Conservation (phyloP, 1,284 basidiomycete genomes). For the Malassezia furfur region DNA sequence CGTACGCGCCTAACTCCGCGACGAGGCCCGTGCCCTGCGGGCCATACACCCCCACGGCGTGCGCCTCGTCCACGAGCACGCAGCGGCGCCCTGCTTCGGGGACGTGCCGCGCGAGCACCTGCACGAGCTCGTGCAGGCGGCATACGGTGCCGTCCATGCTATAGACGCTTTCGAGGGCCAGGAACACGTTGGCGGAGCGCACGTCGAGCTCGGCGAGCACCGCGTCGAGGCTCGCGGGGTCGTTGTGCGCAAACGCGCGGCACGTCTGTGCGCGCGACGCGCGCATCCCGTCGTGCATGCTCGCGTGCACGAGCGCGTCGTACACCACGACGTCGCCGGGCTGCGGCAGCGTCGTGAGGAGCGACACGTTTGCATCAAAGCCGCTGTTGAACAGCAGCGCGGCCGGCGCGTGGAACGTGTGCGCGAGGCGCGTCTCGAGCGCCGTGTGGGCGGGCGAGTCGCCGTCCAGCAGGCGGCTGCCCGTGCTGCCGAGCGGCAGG, state of each 20-base stretch:
- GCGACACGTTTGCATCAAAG: slow-evolving; percentile 83
- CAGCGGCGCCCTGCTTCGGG: slow-evolving; percentile 47
- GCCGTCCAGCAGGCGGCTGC: slow-evolving; percentile 75
- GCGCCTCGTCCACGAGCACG: slow-evolving; percentile 63
- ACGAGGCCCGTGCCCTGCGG: slow-evolving; percentile 24
- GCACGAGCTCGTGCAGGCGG: slow-evolving; percentile 61
- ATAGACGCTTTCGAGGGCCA: slow-evolving; percentile 82
- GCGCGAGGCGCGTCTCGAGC: slow-evolving; percentile 29
- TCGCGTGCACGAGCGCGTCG: slow-evolving; percentile 84
- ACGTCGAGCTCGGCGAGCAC: neutral
- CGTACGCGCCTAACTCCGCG: slow-evolving; percentile 20
- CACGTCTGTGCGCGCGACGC: slow-evolving; percentile 54
- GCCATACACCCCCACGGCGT: slow-evolving; percentile 70
- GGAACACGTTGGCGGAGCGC: slow-evolving; percentile 30
- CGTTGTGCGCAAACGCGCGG: slow-evolving; percentile 66
- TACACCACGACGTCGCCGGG: slow-evolving; percentile 67
- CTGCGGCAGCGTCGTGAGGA: slow-evolving; percentile 76
- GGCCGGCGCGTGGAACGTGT: slow-evolving; percentile 42
- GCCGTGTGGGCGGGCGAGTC: slow-evolving; percentile 51
- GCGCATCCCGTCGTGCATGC: slow-evolving; percentile 79
- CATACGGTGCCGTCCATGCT: slow-evolving; percentile 91
- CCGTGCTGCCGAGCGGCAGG: slow-evolving; percentile 61
- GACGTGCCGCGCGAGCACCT: slow-evolving; percentile 56
- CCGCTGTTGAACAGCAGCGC: slow-evolving; percentile 88
- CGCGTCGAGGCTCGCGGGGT: slow-evolving; percentile 45